Percentiles rank a stretch among this genome's conserved stretches.
These are phyloP conservation scores for Penicillium sp. DNA, from an alignment of 2,329 filamentous ascomycete genomes.

Conservation along the genomic window DNA sequence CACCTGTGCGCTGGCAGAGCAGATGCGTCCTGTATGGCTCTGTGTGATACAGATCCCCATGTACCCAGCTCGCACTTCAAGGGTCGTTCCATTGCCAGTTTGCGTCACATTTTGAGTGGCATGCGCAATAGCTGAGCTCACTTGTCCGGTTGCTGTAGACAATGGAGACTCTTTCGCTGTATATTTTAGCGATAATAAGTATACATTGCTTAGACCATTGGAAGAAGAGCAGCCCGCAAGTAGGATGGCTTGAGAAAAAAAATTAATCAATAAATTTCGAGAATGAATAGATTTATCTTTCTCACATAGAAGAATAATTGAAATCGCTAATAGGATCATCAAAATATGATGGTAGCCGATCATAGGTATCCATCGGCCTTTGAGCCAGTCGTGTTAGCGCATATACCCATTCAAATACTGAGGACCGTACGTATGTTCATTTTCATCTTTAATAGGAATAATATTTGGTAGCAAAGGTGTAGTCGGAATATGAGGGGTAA, in stretches of 20 bases:
- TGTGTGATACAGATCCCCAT: conserved; percentile 14
- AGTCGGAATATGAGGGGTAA: no score
- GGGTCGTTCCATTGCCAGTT: not conserved
- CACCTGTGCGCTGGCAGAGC: conserved; percentile 2
- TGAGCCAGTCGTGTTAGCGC: not conserved
- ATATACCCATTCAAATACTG: not conserved
- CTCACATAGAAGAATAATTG: conserved; percentile 11
- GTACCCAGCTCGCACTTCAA: conserved; percentile 13
- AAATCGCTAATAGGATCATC: conserved; percentile 3
- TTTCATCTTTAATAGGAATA: no score
- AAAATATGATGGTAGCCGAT: conserved; percentile 3
- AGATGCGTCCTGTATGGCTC: not conserved
- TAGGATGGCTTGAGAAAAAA: conserved; percentile 3
- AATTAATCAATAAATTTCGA: not conserved
- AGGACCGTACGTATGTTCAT: not conserved
- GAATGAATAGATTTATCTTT: not conserved
- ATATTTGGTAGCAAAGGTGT: no score
- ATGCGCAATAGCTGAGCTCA: conserved; percentile 8
- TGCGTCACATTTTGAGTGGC: conserved; percentile 11
- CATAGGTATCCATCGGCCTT: no score
- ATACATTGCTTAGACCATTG: conserved; percentile 10
- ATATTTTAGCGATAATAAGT: conserved; percentile 13
- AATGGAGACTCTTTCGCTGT: not conserved
- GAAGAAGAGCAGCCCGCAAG: conserved; percentile 13
- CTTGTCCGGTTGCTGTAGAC: not conserved